phyloP scores from a whole-genome alignment of 2,329 filamentous ascomycete genomes.

The Ceratocystis colombiana region DNA sequence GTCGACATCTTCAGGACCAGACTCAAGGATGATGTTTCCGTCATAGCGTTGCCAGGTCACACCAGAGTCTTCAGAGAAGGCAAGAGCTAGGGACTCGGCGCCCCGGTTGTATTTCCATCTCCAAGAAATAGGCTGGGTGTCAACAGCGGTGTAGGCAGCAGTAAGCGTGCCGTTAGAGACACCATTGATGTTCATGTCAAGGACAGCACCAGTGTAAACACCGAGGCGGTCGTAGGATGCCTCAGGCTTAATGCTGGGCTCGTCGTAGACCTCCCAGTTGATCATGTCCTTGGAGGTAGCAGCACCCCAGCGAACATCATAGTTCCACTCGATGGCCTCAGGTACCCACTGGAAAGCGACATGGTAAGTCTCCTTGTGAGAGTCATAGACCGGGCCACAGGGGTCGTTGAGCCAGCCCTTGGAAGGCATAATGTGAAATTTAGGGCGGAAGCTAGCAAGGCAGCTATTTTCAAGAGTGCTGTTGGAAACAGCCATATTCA shows the following conservation, averaged over 20 bases:
- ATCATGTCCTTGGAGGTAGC: constrained; percentile 36
- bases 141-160: constrained; percentile 38
- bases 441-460: constrained; percentile 29
- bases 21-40: constrained; percentile 27
- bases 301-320: constrained; percentile 31
- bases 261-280: constrained; percentile 27
- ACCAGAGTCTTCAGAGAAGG: constrained; percentile 34
- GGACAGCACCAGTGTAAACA: constrained; percentile 39
- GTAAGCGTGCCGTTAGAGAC: constrained; percentile 32
- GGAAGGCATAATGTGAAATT: constrained; percentile 35
- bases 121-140: constrained; percentile 39
- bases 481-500: constrained; percentile 19
- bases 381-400: constrained; percentile 39
- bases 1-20: constrained; percentile 27
- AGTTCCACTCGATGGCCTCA: constrained; percentile 28
- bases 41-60: constrained; percentile 27
- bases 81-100: constrained; percentile 39
- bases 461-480: constrained; percentile 19
- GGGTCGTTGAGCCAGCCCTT: constrained; percentile 37
- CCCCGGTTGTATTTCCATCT: constrained; percentile 38
- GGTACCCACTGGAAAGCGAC: constrained; percentile 34
- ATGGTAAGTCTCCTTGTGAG: constrained; percentile 37
- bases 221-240: constrained; percentile 38
- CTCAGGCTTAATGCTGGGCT: constrained; percentile 25
- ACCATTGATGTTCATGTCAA: constrained; percentile 37